phyloP scores from a whole-genome alignment of 2,329 filamentous ascomycete genomes.

The Aciculosporium take region DNA sequence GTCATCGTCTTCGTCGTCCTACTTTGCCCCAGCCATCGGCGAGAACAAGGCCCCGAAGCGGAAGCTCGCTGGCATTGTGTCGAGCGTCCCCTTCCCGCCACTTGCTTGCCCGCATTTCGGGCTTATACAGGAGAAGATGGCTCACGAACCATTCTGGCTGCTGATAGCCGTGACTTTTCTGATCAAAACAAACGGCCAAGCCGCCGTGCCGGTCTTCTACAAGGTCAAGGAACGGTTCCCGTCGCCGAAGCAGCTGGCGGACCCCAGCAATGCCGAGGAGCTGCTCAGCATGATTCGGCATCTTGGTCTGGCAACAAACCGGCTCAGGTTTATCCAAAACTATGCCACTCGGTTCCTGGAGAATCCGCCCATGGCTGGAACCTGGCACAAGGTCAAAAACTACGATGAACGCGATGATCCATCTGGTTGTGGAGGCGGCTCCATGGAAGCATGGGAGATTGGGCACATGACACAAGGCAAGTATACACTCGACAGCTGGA shows the following conservation, averaged over 20 bases:
- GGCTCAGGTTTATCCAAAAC: conserved; percentile 52
- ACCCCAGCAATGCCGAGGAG: conserved; percentile 31
- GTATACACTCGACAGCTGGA: conserved; percentile 81
- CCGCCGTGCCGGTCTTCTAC: conserved; percentile 64
- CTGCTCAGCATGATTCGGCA: conserved; percentile 50
- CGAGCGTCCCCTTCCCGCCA: conserved; percentile 51
- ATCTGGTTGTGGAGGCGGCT: conserved; percentile 4
- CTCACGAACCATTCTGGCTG: conserved; percentile 61
- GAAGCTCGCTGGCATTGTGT: conserved; percentile 31
- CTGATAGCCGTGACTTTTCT: conserved; percentile 74
- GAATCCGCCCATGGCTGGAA: conserved; percentile 43
- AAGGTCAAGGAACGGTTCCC: conserved; percentile 54
- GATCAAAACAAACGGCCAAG: conserved; percentile 61
- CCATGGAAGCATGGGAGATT: conserved; percentile 56
- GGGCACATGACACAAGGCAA: conserved; percentile 69
- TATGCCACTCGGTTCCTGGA: conserved; percentile 57
- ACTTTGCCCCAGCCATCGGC: conserved; percentile 14
- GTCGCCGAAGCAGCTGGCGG: conserved; percentile 46
- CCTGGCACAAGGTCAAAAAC: conserved; percentile 37
- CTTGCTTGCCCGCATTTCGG: conserved; percentile 53
- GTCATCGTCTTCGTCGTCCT: conserved; percentile 15
- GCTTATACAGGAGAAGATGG: conserved; percentile 70
- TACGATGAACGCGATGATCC: conserved; percentile 27
- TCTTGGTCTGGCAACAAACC: conserved; percentile 55
- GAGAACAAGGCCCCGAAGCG: conserved; percentile 14